Percentiles rank a stretch among this genome's conserved stretches.
These are phyloP conservation scores for Thinopyrum obtusiflorum DNA, from an alignment of 202 grass and related monocot genomes.

Conservation along the genomic window DNA sequence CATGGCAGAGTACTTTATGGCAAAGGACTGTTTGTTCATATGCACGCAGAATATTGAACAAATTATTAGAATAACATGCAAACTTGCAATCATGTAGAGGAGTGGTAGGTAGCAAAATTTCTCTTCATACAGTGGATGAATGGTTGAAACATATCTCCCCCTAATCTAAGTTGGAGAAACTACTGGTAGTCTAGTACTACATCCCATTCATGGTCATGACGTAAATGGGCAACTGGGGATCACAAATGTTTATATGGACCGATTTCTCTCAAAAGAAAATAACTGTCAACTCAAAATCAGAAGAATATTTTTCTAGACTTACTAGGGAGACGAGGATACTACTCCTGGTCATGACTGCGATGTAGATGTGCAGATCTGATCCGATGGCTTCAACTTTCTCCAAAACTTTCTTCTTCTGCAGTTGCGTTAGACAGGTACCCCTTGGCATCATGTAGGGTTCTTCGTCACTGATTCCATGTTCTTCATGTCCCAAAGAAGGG, in stretches of 20 bases:
- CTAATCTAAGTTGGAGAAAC: neutral
- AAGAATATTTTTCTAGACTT: neutral
- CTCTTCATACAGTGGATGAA: neutral
- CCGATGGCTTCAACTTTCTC: neutral
- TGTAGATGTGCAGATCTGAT: neutral
- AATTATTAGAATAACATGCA: neutral
- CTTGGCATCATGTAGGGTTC: neutral
- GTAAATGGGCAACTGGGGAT: neutral
- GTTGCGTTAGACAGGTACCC: neutral
- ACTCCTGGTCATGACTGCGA: neutral
- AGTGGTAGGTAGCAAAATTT: neutral
- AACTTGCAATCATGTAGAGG: neutral
- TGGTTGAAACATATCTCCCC: neutral
- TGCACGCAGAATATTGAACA: neutral
- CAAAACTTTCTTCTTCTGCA: neutral
- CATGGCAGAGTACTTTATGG: neutral
- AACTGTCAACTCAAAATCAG: too few species aligned
- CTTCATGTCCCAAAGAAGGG: neutral
- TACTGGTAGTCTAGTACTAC: neutral
- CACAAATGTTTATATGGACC: neutral
- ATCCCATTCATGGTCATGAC: neutral
- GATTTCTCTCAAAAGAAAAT: too few species aligned
- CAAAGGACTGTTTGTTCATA: neutral
- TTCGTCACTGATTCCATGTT: neutral
- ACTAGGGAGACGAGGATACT: neutral